A percentile compares a stretch with the other conserved stretches of the same genome.
These are phyloP conservation scores for Kazachstania viticola DNA, from an alignment of 805 yeast genomes.

Conservation along the genomic window DNA sequence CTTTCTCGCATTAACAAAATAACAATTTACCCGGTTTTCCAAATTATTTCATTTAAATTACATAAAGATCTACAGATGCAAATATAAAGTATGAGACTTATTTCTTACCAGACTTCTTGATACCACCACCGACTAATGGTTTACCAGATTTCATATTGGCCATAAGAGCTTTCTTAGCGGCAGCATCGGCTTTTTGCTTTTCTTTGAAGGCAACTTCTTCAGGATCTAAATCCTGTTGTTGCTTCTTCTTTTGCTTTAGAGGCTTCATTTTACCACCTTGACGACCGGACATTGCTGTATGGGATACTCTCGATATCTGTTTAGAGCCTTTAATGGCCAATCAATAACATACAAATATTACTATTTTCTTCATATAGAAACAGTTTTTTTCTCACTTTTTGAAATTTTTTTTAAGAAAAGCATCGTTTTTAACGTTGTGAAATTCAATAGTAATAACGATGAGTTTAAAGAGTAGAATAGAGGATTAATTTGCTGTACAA, in stretches of 20 bases:
- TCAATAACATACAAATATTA: too few species aligned
- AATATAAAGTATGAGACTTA: constrained; percentile 6
- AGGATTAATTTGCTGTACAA: too few species aligned
- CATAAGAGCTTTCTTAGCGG: constrained; percentile 84
- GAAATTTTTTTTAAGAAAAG: too few species aligned
- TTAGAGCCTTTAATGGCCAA: too few species aligned
- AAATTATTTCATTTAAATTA: background rate
- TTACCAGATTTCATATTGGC: constrained; percentile 82
- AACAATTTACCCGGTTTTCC: constrained; percentile 1
- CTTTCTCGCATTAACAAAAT: too few species aligned
- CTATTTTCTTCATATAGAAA: too few species aligned
- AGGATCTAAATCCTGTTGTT: constrained; percentile 59
- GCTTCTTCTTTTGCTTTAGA: constrained; percentile 66
- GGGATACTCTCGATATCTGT: too few species aligned
- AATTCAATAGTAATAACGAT: too few species aligned
- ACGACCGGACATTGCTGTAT: constrained; percentile 74
- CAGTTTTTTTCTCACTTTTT: too few species aligned
- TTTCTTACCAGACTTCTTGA: constrained; percentile 76
- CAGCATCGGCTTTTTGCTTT: constrained; percentile 90
- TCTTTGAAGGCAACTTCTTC: constrained; percentile 86
- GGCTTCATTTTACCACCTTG: constrained; percentile 96
- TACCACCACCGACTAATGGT: constrained; percentile 87
- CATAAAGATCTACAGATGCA: background rate
- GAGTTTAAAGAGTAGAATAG: too few species aligned
- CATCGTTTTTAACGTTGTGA: too few species aligned